These are phyloP conservation scores for Neurospora sp. DNA, from an alignment of 495 filamentous ascomycete genomes.

Conservation along the genomic window DNA sequence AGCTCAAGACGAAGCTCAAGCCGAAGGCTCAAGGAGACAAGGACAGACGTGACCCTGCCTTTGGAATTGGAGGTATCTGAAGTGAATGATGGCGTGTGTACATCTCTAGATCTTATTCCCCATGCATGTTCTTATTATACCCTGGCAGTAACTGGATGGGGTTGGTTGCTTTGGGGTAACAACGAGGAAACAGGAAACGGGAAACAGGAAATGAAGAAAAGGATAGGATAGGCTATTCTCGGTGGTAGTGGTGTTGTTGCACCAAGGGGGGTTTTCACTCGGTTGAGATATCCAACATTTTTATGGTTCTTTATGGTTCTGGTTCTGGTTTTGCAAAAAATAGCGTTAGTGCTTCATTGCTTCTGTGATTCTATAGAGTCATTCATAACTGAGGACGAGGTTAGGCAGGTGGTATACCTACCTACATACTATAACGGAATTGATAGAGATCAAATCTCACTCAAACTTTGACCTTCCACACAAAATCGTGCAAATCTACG, in stretches of 20 bases:
- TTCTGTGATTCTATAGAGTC: background rate
- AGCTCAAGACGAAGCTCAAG: background rate
- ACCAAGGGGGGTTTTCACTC: background rate
- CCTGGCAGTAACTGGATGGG: background rate
- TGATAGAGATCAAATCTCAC: too few relatives aligned
- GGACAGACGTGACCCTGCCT: background rate
- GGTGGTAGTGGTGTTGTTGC: background rate
- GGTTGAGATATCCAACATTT: background rate
- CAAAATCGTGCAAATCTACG: too few relatives aligned
- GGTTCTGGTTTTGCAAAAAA: background rate
- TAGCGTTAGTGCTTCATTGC: background rate
- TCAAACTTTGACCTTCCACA: too few relatives aligned
- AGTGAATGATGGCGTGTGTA: background rate
- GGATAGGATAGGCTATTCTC: background rate
- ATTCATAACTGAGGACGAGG: too few relatives aligned
- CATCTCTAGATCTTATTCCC: background rate
- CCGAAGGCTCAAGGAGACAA: background rate
- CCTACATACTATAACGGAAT: too few relatives aligned
- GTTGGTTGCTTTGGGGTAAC: background rate
- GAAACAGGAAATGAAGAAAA: background rate
- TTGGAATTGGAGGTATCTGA: background rate
- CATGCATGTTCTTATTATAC: background rate
- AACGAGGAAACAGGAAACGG: background rate
- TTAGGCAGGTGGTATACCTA: too few relatives aligned
- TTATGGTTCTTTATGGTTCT: background rate